Base-by-base conservation (phyloP, 495 filamentous ascomycete genomes). In the Xylaria cubensis region DNA sequence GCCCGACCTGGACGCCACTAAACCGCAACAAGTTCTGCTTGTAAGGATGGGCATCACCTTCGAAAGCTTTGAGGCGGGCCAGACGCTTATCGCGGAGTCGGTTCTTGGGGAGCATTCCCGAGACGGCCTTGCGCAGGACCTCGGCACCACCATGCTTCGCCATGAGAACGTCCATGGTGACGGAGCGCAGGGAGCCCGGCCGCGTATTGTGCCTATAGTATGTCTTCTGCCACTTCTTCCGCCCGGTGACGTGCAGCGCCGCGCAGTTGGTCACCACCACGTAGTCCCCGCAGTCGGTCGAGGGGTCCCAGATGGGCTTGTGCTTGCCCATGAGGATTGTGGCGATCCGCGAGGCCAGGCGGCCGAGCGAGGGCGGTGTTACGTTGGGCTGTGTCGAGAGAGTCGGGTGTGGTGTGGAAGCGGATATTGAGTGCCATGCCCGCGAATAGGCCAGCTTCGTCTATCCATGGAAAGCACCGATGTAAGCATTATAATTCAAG, bases 51-150 rank as follows among this genome's bases (percentile, higher is more conserved):
- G 88, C 88, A 48, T 90, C 86, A 26, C 96, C 94, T 83, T 98
- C 96, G 82, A 98, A 99, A 26, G 92, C 94, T 89, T 97, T 98
- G 80, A 99, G 82, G 76, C 96, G 85, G n/a, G 89, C 92, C 84
- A 99, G 82, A 72, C 97, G 81, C 84, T 92, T 90, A 79, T 96
- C 93, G 78, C 94, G 86, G 76, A 99, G 83, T 74, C 94, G 82
- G 83, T 99, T 99, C 92, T 98, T 99, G 61, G 96, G 96, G 84
- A 99, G 81, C 96, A 99, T 99, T 67, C 96, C 96, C 80, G 90
- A 91, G 32, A 99, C 96, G 13, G 96, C 96, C 81, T 92, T 92
- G 73, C 94, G 87, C 81, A 99, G 81, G 66, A 98, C 92, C 89
- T 99, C 96, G 48, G 92, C 94, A 74, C 96, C 96, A 70, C 96